Base-by-base conservation (phyloP, 2,329 filamentous ascomycete genomes). In the Sclerotinia sclerotiorum region DNA sequence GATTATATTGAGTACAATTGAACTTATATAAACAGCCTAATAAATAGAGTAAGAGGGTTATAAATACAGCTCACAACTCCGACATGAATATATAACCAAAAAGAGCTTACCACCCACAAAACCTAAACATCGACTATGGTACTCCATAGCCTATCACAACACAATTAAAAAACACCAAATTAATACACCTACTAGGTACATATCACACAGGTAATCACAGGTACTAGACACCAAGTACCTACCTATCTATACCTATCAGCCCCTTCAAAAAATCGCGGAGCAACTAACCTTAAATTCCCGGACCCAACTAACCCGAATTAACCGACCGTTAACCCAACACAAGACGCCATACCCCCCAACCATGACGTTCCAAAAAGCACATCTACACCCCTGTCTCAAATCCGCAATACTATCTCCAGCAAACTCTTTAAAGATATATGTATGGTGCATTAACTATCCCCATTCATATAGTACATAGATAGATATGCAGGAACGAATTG, bases 381-480 rank as follows among this genome's bases (percentile, higher is more conserved):
- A 48, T 19, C 27, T 29, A 11, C 6, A 35, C 44, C 29, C n/a
- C 29, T 15, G 21, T 21, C 19, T 0, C 21, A 10, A 62, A 62
- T 35, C 19, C 15, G 15, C n/a, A 7, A 46, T 35, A 5, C 29
- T 17, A 62, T 62, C 2, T 51, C 13, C 11, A 24, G 35, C 32
- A 51, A 24, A 39, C 5, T 8, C 15, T 39, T 4, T 39, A 21
- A 62, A 39, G 58, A 62, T 62, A 27, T 19, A 19, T 62, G 58
- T 62, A 49, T 62, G 58, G 58, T 62, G 58, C 58, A 62, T 35
- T 35, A 62, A 49, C 58, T 49, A 32, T 62, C 15, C 35, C 27
- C 39, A 17, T 42, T 5, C 39, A 42, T 5, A 15, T 5, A 24
- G 8, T 5, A 6, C 5, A 1, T 35, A 35, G 35, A 1, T 35